Conservation (phyloP, 179 eudicot species). For the Beta corolliflora region DNA sequence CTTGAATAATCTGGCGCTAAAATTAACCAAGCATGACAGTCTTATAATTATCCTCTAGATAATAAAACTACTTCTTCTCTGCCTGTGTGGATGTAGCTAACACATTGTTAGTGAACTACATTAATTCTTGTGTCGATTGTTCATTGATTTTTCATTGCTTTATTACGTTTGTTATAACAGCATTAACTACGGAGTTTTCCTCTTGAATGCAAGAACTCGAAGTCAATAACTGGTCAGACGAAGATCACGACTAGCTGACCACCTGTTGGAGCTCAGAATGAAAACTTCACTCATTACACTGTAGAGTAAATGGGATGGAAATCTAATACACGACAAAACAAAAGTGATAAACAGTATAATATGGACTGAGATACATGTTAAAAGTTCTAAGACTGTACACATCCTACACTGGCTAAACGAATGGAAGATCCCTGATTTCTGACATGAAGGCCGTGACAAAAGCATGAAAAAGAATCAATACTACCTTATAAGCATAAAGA, state of each 20-base stretch:
- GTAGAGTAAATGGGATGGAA: neutral
- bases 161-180: no score
- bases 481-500: constrained; percentile 1
- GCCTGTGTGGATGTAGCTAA: no score
- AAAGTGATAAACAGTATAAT: neutral
- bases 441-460: neutral
- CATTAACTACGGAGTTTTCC: neutral
- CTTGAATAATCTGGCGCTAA: no score
- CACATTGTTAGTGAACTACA: no score
- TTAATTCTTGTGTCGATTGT: no score
- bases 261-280: neutral
- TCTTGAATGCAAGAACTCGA: neutral
- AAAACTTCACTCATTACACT: neutral
- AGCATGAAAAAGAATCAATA: neutral
- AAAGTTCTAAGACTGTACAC: neutral
- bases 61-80: no score
- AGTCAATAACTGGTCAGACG: neutral
- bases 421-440: constrained; percentile 1
- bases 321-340: neutral
- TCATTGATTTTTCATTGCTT: no score
- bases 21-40: no score
- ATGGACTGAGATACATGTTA: neutral
- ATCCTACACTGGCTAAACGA: constrained; percentile 1
- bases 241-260: neutral
- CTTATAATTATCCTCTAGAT: no score